Evolutionary conservation across 2,329 filamentous ascomycete genomes (phyloP).

Genomic region (Penicillium sp.): DNA sequence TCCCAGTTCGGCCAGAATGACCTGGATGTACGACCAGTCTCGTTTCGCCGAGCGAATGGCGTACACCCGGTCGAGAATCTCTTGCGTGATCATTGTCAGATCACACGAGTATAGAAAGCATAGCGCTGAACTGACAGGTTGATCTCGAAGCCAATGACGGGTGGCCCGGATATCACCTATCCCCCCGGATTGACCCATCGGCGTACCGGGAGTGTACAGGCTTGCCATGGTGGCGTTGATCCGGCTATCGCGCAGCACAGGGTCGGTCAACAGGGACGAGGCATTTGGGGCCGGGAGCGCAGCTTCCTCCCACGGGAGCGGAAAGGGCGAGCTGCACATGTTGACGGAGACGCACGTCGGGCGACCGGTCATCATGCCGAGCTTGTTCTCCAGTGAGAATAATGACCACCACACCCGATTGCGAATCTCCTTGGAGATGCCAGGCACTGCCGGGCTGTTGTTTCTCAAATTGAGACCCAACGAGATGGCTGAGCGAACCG

Average conservation of each 20-base stretch:
- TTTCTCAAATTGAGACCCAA: conserved; percentile 36
- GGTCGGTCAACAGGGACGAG: conserved; percentile 2
- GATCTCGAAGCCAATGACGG: conserved; percentile 6
- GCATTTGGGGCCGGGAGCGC: conserved; percentile 16
- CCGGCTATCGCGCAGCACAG: neutral
- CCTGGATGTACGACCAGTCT: conserved; percentile 2
- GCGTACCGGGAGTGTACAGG: neutral
- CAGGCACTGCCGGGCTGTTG: conserved; percentile 21
- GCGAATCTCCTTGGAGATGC: conserved; percentile 31
- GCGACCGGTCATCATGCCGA: conserved; percentile 37
- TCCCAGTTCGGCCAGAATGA: neutral
- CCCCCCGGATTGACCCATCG: neutral
- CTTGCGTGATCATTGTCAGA: conserved; percentile 25
- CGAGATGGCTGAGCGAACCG: conserved; percentile 31
- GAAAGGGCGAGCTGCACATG: conserved; percentile 11
- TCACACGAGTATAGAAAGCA: conserved; percentile 29
- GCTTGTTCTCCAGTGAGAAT: conserved; percentile 30
- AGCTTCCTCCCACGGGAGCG: conserved; percentile 12
- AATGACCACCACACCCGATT: conserved; percentile 39
- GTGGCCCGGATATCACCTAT: neutral
- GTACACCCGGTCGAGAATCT: conserved; percentile 28
- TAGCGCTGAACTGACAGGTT: conserved; percentile 12
- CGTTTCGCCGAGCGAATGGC: conserved; percentile 13
- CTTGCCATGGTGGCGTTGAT: conserved; percentile 9
- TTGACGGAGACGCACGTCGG: conserved; percentile 25